Percentiles rank a stretch among this genome's conserved stretches.
These are phyloP conservation scores for Dionaea muscipula DNA, from an alignment of 179 eudicot species.

Conservation along the genomic window DNA sequence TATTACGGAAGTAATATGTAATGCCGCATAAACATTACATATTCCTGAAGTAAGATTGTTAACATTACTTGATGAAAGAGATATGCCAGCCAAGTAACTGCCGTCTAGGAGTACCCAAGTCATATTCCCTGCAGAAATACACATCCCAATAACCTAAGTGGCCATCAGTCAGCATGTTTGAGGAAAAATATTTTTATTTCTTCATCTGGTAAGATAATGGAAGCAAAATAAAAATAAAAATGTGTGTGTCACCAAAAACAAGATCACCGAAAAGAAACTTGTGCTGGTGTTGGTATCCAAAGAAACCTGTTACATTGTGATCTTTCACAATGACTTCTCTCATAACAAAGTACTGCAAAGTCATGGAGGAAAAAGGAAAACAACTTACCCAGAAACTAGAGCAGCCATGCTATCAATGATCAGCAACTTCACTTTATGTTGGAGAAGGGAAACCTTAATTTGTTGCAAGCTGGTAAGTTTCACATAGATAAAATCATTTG, in stretches of 20 bases:
- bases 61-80: conserved; percentile 65
- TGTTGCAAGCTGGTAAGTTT: conserved; percentile 63
- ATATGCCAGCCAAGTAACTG: conserved; percentile 76
- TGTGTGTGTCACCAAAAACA: too few species aligned
- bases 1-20: background rate
- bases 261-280: too few species aligned
- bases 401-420: conserved; percentile 84
- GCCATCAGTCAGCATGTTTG: too few species aligned
- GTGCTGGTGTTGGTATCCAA: too few species aligned
- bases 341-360: too few species aligned
- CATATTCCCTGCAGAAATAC: conserved; percentile 42
- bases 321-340: too few species aligned
- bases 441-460: conserved; percentile 54
- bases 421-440: conserved; percentile 62
- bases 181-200: too few species aligned
- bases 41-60: conserved; percentile 3
- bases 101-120: conserved; percentile 39
- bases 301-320: too few species aligned
- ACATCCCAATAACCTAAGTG: background rate
- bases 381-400: conserved; percentile 52
- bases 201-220: too few species aligned
- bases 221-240: too few species aligned
- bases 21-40: background rate
- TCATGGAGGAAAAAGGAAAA: background rate
- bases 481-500: background rate